Evolutionary conservation across 73 alveolate genomes (phyloP), one percentile per base, ranked within the genome.

Genomic region (Tetrahymena malaccensis): DNA sequence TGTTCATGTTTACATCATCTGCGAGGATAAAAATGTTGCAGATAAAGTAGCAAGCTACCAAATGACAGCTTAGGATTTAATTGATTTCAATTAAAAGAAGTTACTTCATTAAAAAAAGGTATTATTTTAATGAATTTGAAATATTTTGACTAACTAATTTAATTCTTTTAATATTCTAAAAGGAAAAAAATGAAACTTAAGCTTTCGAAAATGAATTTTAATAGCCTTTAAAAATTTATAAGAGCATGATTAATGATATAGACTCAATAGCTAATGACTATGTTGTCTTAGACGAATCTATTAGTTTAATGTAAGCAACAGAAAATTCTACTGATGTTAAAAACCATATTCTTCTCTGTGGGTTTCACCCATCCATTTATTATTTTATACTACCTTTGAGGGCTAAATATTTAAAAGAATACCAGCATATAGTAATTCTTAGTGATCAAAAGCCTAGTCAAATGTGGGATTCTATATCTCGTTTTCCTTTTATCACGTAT

Each of bases 311-410:
- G 96, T 84, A 95, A 34, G 98, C 96, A 6, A 97, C 98, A 17
- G 96, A 83, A 19, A 95, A 98, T 85, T 96, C 97, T 94, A 98
- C 97, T 34, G 97, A 96, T 85, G 95, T 97, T 34, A 97, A 96
- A 40, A 97, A 99, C 94, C 99, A 98, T 94, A 99, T 99, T 85
- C 98, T 99, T 84, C 99, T 99, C 40, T 98, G 99, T 94, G 99
- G 99, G 10, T 98, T 98, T 19, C 99, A 99, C 97, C 98, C 99
- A 27, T 97, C 99, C 5, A 97, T 99, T 44, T 97, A 99, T 95
- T 96, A 98, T 95, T 99, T 98, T 95, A 96, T 99, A 70, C 93
- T 99, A 84, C 99, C 99, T 44, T 94, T 99, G 37, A 97, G 99
- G 93, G 99, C 99, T 11, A 98, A 97, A 94, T 98, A 98, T 95